Base-by-base conservation (phyloP, 2,329 filamentous ascomycete species). In the Exophiala xenobiotica region DNA sequence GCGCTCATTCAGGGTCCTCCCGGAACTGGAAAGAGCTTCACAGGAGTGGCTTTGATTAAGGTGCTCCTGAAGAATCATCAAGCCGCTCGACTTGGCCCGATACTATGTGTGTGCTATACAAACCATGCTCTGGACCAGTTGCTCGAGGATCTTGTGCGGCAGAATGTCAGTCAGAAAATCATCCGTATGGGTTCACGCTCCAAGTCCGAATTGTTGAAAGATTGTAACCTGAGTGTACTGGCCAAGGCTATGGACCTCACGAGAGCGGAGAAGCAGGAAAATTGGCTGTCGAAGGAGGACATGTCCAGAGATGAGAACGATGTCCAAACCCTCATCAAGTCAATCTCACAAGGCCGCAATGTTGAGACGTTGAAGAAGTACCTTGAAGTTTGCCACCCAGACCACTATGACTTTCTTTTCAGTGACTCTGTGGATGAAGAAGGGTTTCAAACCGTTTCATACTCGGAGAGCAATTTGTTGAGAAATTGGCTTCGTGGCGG, bases 181-280 rank as follows among this genome's bases (percentile, higher is more conserved):
- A 75, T 87, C 20, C 80, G 85, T 0, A 79, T 88, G 4, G 85
- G 85, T 0, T 75, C 74, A 0, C 74, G 74, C 12, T 82, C 76
- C 1, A 80, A 82, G 51, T 82, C 80, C 0, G 74, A 78, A 23
- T 59, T 67, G 1, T 65, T 88, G 0, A 61, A 76, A 6, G 61
- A 62, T 0, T 63, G 77, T n/a, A 84, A 80, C 48, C 71, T 87
- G 4, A 68, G 73, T 0, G 51, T 58, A 0, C 66, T 79, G 3
- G 54, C 58, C 1, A 53, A 61, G 9, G 46, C 56, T 0, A 59
- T 65, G 6, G 58, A 62, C 1, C 63, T 65, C 7, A 79, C 75
- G 1, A 72, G 63, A 38, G 51, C 63, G 0, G 76, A 79, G 57
- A 69, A 41, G 58, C 60, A 9, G 46, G 56, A 8, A 9, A 45